Percentiles rank a stretch among this genome's conserved stretches.
Evolutionary conservation across 2,329 filamentous ascomycete species (phyloP).

Genomic region (Penicillium sp.): DNA sequence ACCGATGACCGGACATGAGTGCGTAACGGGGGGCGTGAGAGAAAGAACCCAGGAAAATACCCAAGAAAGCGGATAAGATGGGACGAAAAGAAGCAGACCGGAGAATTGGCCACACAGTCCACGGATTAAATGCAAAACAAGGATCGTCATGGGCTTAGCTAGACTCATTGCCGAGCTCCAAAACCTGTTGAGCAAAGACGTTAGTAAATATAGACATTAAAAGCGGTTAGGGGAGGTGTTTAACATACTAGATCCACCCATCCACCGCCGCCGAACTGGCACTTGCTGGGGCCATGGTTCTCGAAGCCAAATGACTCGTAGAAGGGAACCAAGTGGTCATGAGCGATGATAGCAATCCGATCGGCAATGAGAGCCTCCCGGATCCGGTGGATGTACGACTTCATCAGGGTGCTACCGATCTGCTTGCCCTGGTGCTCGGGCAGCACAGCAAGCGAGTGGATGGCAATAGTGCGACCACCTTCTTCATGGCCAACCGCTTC

Average conservation of each 20-base stretch:
- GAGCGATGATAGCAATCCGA: constrained; percentile 73
- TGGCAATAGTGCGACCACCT: constrained; percentile 69
- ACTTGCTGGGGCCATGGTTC: constrained; percentile 66
- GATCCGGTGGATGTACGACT: constrained; percentile 75
- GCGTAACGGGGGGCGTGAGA: constrained; percentile 17
- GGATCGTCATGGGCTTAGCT: constrained; percentile 3
- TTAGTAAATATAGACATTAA: constrained; percentile 8
- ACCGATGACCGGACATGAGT: constrained; percentile 22
- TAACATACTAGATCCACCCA: constrained; percentile 77
- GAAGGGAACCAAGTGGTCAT: constrained; percentile 70
- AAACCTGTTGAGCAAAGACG: constrained; percentile 21
- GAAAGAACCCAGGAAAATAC: constrained; percentile 9
- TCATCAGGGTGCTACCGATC: constrained; percentile 71
- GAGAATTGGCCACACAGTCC: constrained; percentile 14
- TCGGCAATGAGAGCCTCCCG: constrained; percentile 68
- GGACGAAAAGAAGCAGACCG: constrained; percentile 7
- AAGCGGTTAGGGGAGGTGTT: background rate
- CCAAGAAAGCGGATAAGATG: background rate
- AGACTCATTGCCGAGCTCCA: constrained; percentile 27
- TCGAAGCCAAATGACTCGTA: constrained; percentile 76
- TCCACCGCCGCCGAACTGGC: constrained; percentile 72
- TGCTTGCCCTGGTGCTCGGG: constrained; percentile 73
- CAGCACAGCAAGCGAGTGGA: constrained; percentile 80
- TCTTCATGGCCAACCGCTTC: constrained; percentile 67
- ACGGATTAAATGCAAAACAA: constrained; percentile 21